Evolutionary conservation across 495 filamentous ascomycete genomes (phyloP).

Genomic region (Podospora pseudopauciseta): DNA sequence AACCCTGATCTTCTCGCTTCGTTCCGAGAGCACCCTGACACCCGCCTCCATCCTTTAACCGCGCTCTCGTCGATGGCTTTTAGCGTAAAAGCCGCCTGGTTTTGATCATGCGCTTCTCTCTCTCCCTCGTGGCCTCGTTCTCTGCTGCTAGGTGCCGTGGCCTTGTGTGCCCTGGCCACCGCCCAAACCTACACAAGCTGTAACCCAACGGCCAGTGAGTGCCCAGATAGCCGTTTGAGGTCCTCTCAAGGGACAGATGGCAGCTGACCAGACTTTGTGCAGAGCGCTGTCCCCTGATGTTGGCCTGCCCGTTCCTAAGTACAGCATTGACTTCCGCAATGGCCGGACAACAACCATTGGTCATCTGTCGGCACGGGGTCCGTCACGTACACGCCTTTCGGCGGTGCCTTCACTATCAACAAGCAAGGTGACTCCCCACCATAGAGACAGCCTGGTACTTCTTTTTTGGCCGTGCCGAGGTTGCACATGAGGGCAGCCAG

Average conservation of each 20-base stretch:
- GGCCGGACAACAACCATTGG: constrained; percentile 61
- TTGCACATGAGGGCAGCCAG: constrained; percentile 61
- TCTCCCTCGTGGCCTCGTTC: constrained; percentile 1
- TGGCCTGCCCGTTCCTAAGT: constrained; percentile 14
- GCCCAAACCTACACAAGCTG: constrained; percentile 18
- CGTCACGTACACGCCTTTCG: constrained; percentile 57
- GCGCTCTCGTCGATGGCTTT: not conserved
- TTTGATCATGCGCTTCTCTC: not conserved
- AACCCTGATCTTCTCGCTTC: not conserved
- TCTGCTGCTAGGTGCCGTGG: not conserved
- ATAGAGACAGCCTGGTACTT: constrained; percentile 67
- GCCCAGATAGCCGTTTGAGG: not conserved
- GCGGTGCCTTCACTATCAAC: constrained; percentile 69
- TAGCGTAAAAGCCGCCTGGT: not conserved
- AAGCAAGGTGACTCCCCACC: constrained; percentile 68
- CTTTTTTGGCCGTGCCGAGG: constrained; percentile 70
- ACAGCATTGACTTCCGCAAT: constrained; percentile 60
- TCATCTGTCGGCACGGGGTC: constrained; percentile 49
- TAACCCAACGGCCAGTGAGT: constrained; percentile 17
- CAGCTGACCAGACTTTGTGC: not conserved
- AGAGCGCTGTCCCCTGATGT: constrained; percentile 17
- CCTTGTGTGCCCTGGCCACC: constrained; percentile 1
- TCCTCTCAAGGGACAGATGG: not conserved
- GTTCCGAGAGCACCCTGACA: not conserved
- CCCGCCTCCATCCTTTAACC: not conserved